Evolutionary conservation across 768 basidiomycete genomes (phyloP), one percentile per base, ranked within the genome.

Genomic region (Trametes sanguinea): DNA sequence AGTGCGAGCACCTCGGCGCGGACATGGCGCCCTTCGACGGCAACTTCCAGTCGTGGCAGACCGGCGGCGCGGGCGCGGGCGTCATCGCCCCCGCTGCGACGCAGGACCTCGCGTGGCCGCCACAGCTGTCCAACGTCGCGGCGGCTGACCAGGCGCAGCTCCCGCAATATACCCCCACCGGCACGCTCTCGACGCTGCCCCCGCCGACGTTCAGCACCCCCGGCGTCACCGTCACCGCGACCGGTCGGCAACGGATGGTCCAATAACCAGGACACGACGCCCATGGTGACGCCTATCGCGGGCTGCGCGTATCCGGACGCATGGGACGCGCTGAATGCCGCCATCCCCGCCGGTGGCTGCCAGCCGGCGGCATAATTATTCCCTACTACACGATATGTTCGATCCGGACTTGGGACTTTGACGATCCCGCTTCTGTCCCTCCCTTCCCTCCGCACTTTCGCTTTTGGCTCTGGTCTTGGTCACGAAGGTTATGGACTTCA

Each of bases 101-200:
- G 16, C 65, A 76, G 3, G 65, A 69, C 30, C 84, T 83, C 68
- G 67, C 76, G 1, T 89, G 84, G 78, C 86, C 86, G 2, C 84
- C 84, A 9, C 73, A 77, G 9, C 73, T 88, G 63, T 76, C 69
- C 16, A 83, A 67, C 74, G 78, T 69, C 76, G 78, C 75, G 10
- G 72, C 72, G 1, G 67, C 72, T 42, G 76, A 77, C 54, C 67
- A 73, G 51, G 57, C 72, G 17, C 61, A 77, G 17, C 69, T 89
- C 32, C 86, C 87, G 14, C 86, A 85, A 35, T 89, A 89, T 68
- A 88, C 87, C 6, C 76, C 79, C 37, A 87, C 86, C 4, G 85
- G 80, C 7, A 67, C 80, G 4, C 70, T 86, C 39, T 75, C 80
- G 59, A 86, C 85, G 1, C 74, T 89, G 47, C 78, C 83, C 13